Evolutionary conservation across 1,284 basidiomycete species (phyloP), one percentile per base, ranked within the genome.

Genomic region (Xerocomus amazonicus): DNA sequence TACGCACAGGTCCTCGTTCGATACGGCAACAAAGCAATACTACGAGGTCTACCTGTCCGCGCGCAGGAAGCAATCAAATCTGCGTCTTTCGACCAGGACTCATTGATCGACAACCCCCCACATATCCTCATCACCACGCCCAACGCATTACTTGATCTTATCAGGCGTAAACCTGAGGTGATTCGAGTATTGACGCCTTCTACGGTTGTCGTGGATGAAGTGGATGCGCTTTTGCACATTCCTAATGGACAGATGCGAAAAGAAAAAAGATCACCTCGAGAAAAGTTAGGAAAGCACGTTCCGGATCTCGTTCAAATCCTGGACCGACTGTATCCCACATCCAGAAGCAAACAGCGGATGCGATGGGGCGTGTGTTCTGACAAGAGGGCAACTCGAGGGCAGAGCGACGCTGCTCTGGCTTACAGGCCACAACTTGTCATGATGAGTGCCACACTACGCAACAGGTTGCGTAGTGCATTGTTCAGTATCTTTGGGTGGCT

Each of bases 81-180:
- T n/a, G 66, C 73, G 50, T 56, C 72, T 17, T 62, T 59, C 2
- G 70, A 77, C 43, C 58, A 78, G 9, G 59, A 65, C 14, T 55
- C 55, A 33, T 68, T 86, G 16, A 68, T 67, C 14, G 56, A 67
- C 38, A 66, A 65, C 8, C 74, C 78, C 6, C 87, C 87, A 2
- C 81, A 79, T 56, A 78, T 90, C 48, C 74, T 89, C 47, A 80
- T 90, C 52, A 79, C 76, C 32, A 90, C 88, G 2, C 86, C 87
- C 3, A 78, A 83, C 51, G 84, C 83, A 5, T 57, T 86, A 4
- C 59, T 79, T 53, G 86, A 88, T 45, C 70, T 81, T 23, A 69
- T 79, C 17, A 60, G 74, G 35, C 60, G 68, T 44, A 74, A 79
- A 41, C 61, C 71, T 1, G 54, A 66, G 16, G 72, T 68, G 8